phyloP scores from a whole-genome alignment of 2,329 filamentous ascomycete genomes.

The Grosmannia serpens region DNA sequence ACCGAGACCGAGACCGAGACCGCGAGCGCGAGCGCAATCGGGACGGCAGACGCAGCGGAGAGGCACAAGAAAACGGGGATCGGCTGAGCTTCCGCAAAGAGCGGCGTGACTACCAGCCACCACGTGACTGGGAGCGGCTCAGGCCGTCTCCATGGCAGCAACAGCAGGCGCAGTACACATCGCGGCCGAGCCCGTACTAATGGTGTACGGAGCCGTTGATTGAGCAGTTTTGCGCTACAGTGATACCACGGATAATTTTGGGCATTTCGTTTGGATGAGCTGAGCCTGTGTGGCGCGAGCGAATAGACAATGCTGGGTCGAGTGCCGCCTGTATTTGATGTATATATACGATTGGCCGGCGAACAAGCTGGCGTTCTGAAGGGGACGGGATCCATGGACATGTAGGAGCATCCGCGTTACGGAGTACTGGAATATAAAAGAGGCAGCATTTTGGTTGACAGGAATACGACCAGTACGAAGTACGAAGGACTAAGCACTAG shows the following conservation, averaged over 20 bases:
- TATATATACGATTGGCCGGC: not conserved
- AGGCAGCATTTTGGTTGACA: too few species aligned
- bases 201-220: not conserved
- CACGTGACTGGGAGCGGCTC: conserved; percentile 13
- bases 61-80: conserved; percentile 11
- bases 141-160: conserved; percentile 14
- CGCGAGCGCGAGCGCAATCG: conserved; percentile 22
- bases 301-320: not conserved
- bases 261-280: not conserved
- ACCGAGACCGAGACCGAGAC: conserved; percentile 12
- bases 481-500: too few species aligned
- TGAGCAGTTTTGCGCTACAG: not conserved
- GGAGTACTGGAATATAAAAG: not conserved
- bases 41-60: conserved; percentile 18
- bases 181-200: conserved; percentile 10
- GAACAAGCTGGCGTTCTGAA: not conserved
- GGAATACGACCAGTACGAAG: too few species aligned
- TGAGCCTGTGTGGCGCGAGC: not conserved
- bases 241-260: not conserved
- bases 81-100: conserved; percentile 16
- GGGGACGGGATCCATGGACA: not conserved
- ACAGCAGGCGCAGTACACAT: conserved; percentile 10
- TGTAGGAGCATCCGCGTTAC: not conserved
- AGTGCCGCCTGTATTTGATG: not conserved
- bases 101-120: conserved; percentile 8